Percentiles rank a stretch among this genome's conserved stretches.
Evolutionary conservation across 2,329 filamentous ascomycete species (phyloP).

Genomic region (Aspergillus neotritici): DNA sequence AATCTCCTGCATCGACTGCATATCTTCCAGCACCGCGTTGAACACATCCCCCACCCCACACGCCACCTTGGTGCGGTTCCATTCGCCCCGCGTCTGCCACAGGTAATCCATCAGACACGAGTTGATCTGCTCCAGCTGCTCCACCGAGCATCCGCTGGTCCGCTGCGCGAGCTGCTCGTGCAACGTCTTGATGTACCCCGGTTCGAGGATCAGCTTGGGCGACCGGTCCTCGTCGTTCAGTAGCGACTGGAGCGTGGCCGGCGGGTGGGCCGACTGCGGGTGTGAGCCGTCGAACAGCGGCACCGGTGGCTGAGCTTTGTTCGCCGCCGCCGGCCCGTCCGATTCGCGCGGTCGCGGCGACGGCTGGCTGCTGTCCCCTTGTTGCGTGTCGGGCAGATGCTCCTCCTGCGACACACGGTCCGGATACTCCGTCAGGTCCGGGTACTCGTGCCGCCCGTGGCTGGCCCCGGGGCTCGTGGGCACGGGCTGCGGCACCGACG

Average conservation of each 20-base stretch:
- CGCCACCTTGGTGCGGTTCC: slow-evolving; percentile 74
- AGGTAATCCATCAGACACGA: slow-evolving; percentile 84
- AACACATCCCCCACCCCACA: slow-evolving; percentile 62
- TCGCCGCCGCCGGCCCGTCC: slow-evolving; percentile 8
- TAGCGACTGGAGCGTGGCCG: slow-evolving; percentile 28
- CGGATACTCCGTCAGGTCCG: slow-evolving; percentile 49
- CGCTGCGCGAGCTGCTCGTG: slow-evolving; percentile 58
- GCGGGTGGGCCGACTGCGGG: slow-evolving; percentile 19
- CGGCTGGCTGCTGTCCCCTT: slow-evolving; percentile 36
- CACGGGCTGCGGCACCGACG: slow-evolving; percentile 61
- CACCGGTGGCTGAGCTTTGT: slow-evolving; percentile 34
- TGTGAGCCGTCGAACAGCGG: slow-evolving; percentile 36
- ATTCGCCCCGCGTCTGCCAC: slow-evolving; percentile 72
- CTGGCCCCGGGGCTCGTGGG: slow-evolving; percentile 54
- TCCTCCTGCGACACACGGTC: slow-evolving; percentile 52
- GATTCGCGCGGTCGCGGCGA: slow-evolving; percentile 25
- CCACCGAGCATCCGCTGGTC: slow-evolving; percentile 75
- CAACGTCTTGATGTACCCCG: slow-evolving; percentile 51
- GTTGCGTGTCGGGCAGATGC: slow-evolving; percentile 61
- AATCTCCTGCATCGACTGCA: slow-evolving; percentile 50
- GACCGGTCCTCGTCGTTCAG: slow-evolving; percentile 28
- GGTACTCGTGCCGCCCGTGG: slow-evolving; percentile 46
- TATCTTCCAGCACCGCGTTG: slow-evolving; percentile 58
- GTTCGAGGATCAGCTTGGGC: slow-evolving; percentile 40
- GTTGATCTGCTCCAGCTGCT: slow-evolving; percentile 92